Percentiles rank a stretch among this genome's conserved stretches.
These are phyloP conservation scores for Cystobasidiopsis lactophilus DNA, from an alignment of 768 basidiomycete genomes.

Conservation along the genomic window DNA sequence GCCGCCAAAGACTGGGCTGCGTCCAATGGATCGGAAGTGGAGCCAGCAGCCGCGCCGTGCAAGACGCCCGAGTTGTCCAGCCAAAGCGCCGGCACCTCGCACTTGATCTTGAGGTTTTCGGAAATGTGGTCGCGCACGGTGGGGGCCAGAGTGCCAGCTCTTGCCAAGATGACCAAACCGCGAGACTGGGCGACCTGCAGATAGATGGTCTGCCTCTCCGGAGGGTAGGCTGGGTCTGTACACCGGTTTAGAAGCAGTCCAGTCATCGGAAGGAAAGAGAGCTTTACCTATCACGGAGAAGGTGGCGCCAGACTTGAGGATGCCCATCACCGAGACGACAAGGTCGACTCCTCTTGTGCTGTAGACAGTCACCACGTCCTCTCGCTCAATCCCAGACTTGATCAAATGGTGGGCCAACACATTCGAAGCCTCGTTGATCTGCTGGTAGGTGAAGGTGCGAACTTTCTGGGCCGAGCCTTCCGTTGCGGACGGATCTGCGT, in stretches of 20 bases:
- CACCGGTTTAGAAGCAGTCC: no score
- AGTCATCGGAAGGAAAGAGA: not conserved
- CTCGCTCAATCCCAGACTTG: constrained; percentile 60
- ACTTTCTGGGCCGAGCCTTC: constrained; percentile 31
- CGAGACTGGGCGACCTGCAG: constrained; percentile 79
- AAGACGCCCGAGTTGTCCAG: constrained; percentile 43
- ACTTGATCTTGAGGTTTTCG: constrained; percentile 55
- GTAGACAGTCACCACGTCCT: constrained; percentile 96
- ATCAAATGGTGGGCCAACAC: constrained; percentile 74
- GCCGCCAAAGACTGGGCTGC: constrained; percentile 33
- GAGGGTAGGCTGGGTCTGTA: constrained; percentile 86
- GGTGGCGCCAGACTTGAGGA: constrained; percentile 82
- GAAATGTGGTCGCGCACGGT: constrained; percentile 63
- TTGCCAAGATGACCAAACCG: constrained; percentile 70
- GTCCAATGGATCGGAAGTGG: constrained; percentile 38
- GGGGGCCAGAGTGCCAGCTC: constrained; percentile 59
- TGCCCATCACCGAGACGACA: constrained; percentile 88
- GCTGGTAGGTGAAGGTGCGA: constrained; percentile 46
- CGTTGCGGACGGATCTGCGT: constrained; percentile 23
- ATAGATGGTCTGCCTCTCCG: constrained; percentile 77
- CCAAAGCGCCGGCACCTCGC: constrained; percentile 75
- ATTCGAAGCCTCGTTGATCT: constrained; percentile 67
- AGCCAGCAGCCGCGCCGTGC: constrained; percentile 31
- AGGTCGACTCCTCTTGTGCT: constrained; percentile 90
- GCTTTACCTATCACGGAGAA: constrained; percentile 88